Percentiles rank a stretch among this genome's conserved stretches.
Evolutionary conservation across 208 protist species (phyloP).

Genomic region (Trypanosoma theileri): DNA sequence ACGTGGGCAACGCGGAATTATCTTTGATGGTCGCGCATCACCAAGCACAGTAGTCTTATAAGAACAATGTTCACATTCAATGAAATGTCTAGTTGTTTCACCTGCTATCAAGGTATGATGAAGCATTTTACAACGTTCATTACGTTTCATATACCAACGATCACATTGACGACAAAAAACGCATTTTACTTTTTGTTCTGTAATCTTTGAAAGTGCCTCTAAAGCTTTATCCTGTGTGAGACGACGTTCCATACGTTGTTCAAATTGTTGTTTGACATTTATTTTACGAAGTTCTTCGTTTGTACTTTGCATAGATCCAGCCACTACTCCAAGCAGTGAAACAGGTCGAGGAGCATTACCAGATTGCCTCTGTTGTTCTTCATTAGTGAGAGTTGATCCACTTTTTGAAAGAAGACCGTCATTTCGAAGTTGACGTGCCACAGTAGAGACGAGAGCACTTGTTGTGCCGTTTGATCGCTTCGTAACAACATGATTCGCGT

Average conservation of each 20-base stretch:
- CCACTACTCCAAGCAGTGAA: conserved; percentile 35
- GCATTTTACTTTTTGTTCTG: conserved; percentile 55
- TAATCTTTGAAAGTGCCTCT: conserved; percentile 43
- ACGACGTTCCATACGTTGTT: conserved; percentile 48
- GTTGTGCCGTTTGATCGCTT: conserved; percentile 12
- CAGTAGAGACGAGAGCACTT: conserved; percentile 19
- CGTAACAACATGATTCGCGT: conserved; percentile 10
- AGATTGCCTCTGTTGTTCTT: neutral
- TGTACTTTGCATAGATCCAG: conserved; percentile 41
- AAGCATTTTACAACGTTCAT: conserved; percentile 49
- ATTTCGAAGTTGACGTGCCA: conserved; percentile 12
- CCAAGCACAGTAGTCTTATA: conserved; percentile 80
- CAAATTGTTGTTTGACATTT: conserved; percentile 38
- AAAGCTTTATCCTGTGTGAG: conserved; percentile 61
- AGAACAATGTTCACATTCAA: conserved; percentile 70
- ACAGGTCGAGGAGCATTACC: neutral
- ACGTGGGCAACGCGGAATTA: conserved; percentile 69
- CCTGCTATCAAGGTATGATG: conserved; percentile 51
- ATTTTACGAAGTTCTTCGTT: conserved; percentile 53
- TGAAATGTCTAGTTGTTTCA: conserved; percentile 57
- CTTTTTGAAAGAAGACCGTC: conserved; percentile 12
- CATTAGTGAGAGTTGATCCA: neutral
- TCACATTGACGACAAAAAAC: conserved; percentile 69
- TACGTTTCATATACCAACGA: conserved; percentile 52
- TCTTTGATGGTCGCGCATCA: conserved; percentile 46